Conservation (phyloP, 805 yeast genomes). For the Candida schatavii region DNA sequence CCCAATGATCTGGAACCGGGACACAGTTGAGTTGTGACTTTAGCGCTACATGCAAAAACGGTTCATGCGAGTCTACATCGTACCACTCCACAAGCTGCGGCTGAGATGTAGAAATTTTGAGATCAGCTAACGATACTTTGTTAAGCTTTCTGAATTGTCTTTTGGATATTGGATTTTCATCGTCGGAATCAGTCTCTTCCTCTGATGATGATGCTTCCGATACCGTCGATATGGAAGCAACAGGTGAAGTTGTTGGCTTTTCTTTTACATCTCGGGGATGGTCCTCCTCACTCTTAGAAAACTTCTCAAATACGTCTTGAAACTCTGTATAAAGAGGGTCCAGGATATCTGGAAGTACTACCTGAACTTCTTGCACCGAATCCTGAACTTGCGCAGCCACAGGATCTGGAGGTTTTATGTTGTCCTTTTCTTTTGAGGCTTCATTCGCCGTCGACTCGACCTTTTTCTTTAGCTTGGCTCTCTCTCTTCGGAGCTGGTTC, state of each 20-base stretch:
- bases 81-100: slow-evolving; percentile 86
- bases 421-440: not conserved
- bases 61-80: slow-evolving; percentile 83
- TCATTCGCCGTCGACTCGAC: slow-evolving; percentile 11
- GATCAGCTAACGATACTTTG: slow-evolving; percentile 62
- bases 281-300: slow-evolving; percentile 7
- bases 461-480: slow-evolving; percentile 36
- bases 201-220: not conserved
- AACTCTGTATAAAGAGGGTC: slow-evolving; percentile 17
- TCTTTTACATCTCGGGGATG: slow-evolving; percentile 19
- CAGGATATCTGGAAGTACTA: not conserved
- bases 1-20: slow-evolving; percentile 87
- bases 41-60: slow-evolving; percentile 58
- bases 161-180: slow-evolving; percentile 32
- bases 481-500: slow-evolving; percentile 53
- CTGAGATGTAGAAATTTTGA: slow-evolving; percentile 56
- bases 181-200: slow-evolving; percentile 15
- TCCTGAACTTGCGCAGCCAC: not conserved
- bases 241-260: slow-evolving; percentile 10
- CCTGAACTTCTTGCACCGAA: not conserved
- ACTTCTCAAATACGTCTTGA: slow-evolving; percentile 18
- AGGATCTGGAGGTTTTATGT: not conserved
- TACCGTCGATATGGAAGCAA: not conserved
- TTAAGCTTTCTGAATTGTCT: slow-evolving; percentile 50
- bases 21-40: slow-evolving; percentile 66